Base-by-base conservation (phyloP, 2,329 filamentous ascomycete genomes). In the Ophiostoma australiae region DNA sequence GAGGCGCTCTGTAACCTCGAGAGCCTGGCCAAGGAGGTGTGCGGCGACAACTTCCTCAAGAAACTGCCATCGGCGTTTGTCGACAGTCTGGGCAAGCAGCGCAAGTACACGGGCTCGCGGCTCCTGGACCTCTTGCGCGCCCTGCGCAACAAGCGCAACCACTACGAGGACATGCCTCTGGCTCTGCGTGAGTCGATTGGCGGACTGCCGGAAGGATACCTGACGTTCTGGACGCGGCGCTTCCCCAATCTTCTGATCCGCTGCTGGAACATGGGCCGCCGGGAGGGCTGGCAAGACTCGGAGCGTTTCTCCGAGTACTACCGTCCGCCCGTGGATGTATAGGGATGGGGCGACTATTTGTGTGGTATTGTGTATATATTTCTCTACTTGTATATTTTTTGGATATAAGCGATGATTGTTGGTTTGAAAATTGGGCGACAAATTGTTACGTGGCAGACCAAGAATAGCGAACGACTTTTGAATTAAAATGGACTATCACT, bases 131-230 rank as follows among this genome's bases (percentile, higher is more conserved):
- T 99, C 31, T 82, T 99, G 27, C 87, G 95, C 1, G 95, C 94
- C 1, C 82, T 99, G 71, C 86, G 95, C 33, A 99, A 99, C 81
- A 99, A 99, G 86, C 92, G 91, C 76, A 97, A 98, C 74, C 95
- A 99, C 78, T 99, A 97, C 78, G 94, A 97, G 77, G 95, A 99
- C 79, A 94, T 99, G 92, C 86, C 91, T 7, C 91, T 94, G 17
- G 82, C 88, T 68, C 86, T 97, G 73, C 94, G 86, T 76, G 82
- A 82, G 73, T 78, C 80, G 39, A 91, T 97, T 0, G 93, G 93
- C 0, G 81, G 89, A 10, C 78, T 94, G 72, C 91, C 93, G 0
- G 89, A 93, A 17, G 92, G 92, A 0, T 97, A 97, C 77, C 82
- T 97, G 65, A 84, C 84, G 13, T 97, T 96, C 77, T 97, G 93